Percentiles rank a stretch among this genome's conserved stretches.
These are phyloP conservation scores for Paramecium octaurelia DNA, from an alignment of 73 alveolate species.

Conservation along the genomic window DNA sequence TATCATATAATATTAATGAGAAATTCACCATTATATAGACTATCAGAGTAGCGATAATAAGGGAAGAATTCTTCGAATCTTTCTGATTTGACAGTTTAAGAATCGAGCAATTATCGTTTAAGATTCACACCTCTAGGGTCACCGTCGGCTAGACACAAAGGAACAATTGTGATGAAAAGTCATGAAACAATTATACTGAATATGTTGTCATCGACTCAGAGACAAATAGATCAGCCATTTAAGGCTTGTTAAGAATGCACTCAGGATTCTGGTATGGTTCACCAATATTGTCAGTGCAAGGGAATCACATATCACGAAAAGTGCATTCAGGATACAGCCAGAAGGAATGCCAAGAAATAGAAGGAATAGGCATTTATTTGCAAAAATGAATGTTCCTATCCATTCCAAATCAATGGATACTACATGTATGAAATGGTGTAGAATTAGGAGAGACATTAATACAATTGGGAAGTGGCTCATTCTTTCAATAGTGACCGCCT, in stretches of 20 bases:
- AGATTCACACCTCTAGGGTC: not conserved
- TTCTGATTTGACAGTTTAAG: not conserved
- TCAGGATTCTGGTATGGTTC: not conserved
- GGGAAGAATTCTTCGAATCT: not conserved
- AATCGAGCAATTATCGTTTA: not conserved
- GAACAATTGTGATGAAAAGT: not conserved
- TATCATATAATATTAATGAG: not conserved
- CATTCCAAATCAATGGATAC: not conserved
- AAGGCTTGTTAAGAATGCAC: not conserved
- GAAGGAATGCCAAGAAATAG: not conserved
- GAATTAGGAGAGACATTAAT: not conserved
- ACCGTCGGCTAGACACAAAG: not conserved
- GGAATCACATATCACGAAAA: slow-evolving; percentile 9
- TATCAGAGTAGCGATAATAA: not conserved
- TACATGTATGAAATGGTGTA: not conserved
- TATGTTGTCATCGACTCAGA: not conserved
- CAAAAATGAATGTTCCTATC: not conserved
- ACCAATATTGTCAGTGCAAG: not conserved
- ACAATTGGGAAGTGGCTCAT: not conserved
- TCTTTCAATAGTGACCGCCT: not conserved
- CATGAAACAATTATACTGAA: not conserved
- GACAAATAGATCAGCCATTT: not conserved
- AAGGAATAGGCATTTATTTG: slow-evolving; percentile 1
- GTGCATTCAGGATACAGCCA: not conserved
- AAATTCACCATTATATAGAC: not conserved